Base-by-base conservation (phyloP, 768 basidiomycete genomes). In the Suillus subalutaceus region DNA sequence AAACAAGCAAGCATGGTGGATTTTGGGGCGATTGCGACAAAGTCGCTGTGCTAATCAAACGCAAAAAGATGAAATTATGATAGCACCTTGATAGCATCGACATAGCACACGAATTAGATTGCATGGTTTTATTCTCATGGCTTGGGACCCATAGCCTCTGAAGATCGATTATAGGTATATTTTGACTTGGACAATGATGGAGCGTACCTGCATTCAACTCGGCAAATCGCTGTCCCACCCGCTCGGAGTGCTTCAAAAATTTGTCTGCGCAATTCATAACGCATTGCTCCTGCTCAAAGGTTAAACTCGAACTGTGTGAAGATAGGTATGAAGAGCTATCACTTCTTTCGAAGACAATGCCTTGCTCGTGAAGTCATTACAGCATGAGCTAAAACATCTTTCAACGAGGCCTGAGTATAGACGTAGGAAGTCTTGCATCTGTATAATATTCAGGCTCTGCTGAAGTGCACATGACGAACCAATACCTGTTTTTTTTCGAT, bases 361-460 rank as follows among this genome's bases (percentile, higher is more conserved):
- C 80, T 95, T 97, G 84, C 91, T 93, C 32, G 96, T 98, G 73
- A 99, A 98, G 77, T 99, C 97, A 76, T 96, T 96, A 73, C 91
- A 91, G 77, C 97, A 99, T 16, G 93, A 84, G 72, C 84, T 94
- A 86, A 99, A 99, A 79, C 97, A 99, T 71, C 93, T 90, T 77
- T 99, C 97, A 40, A 96, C 95, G 64, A 99, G 86, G 74, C 89
- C 91, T 30, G 94, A 92, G 80, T 99, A 99, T 79, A 99, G 90
- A 74, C 85, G 86, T 84, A 99, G 84, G 74, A 99, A 99, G 83
- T 99, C 97, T 85, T 97, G 94, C 96, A 99, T 97, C 96, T 99
- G 75, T 50, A 64, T 26, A 50, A 40, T 48, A 55, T 52, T 68
- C 50, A 67, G 35, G 63, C 52, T 62, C n/a, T 50, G 55, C 26